A percentile compares a stretch with the other conserved stretches of the same genome.
Conservation (phyloP, 2,329 filamentous ascomycete species). For the Trichoderma sp. region DNA sequence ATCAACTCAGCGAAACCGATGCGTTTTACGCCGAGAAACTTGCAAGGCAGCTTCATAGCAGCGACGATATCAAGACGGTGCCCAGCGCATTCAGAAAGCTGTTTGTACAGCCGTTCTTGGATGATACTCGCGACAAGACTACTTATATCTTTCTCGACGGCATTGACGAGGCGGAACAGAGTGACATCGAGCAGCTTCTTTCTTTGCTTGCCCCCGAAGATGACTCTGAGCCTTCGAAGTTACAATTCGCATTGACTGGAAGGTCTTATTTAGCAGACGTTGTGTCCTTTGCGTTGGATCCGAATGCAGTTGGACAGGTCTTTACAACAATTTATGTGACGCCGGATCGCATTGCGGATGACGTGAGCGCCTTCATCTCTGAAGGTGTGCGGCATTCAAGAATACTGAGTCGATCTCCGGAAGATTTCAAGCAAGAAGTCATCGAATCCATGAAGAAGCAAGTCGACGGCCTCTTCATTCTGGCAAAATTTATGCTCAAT, state of each 20-base stretch:
- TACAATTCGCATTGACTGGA: conserved; percentile 43
- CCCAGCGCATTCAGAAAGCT: conserved; percentile 44
- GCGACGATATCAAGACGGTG: conserved; percentile 44
- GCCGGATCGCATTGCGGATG: conserved; percentile 40
- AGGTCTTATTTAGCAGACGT: conserved; percentile 42
- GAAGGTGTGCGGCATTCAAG: conserved; percentile 41
- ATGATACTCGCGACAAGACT: conserved; percentile 33
- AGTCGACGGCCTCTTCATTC: conserved; percentile 48
- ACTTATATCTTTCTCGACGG: conserved; percentile 48
- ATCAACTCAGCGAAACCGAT: conserved; percentile 47
- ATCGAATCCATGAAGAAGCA: conserved; percentile 40
- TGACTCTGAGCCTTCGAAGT: conserved; percentile 23
- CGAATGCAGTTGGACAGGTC: conserved; percentile 30
- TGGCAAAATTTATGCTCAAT: conserved; percentile 50
- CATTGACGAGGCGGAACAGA: conserved; percentile 44
- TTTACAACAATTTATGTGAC: conserved; percentile 44
- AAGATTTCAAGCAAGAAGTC: conserved; percentile 38
- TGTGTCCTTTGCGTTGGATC: conserved; percentile 37
- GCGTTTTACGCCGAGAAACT: conserved; percentile 44
- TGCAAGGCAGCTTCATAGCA: conserved; percentile 33
- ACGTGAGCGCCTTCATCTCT: conserved; percentile 44
- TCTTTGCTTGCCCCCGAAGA: conserved; percentile 33
- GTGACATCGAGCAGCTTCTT: conserved; percentile 39
- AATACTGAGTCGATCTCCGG: conserved; percentile 35
- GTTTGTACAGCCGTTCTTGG: conserved; percentile 39